These are phyloP conservation scores for Sarocladium brachiariae DNA, from an alignment of 2,329 filamentous ascomycete species.

Conservation along the genomic window DNA sequence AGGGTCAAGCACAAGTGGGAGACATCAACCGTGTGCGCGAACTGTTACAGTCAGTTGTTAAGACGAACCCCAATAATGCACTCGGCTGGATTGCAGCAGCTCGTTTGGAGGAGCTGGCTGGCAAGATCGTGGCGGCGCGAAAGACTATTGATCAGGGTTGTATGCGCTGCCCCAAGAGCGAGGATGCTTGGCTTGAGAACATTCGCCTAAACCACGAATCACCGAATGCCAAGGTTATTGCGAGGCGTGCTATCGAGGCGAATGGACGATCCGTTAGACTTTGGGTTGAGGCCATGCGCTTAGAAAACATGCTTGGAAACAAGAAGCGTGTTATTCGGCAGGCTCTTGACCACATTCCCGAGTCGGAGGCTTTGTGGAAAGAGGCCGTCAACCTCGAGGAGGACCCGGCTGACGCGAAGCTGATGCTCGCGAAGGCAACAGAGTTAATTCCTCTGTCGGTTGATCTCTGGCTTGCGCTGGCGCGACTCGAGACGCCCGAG, in stretches of 20 bases:
- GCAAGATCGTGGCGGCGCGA: constrained; percentile 82
- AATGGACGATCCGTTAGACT: constrained; percentile 83
- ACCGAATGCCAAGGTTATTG: constrained; percentile 92
- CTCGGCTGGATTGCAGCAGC: constrained; percentile 95
- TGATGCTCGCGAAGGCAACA: constrained; percentile 89
- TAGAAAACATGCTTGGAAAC: constrained; percentile 74
- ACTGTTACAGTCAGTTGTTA: constrained; percentile 92
- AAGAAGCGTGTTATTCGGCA: constrained; percentile 91
- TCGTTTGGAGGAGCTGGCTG: constrained; percentile 84
- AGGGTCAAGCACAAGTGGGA: constrained; percentile 77
- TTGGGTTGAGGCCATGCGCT: constrained; percentile 92
- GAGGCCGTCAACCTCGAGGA: constrained; percentile 94
- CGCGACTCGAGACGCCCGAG: constrained; percentile 79
- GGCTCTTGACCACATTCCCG: constrained; percentile 85
- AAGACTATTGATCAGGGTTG: constrained; percentile 85
- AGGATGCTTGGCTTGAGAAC: constrained; percentile 94
- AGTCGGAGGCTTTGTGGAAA: constrained; percentile 97
- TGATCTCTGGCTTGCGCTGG: constrained; percentile 90
- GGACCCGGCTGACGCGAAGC: constrained; percentile 75
- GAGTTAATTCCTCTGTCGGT: constrained; percentile 91
- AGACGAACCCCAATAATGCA: constrained; percentile 90
- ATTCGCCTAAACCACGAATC: constrained; percentile 81
- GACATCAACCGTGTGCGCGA: constrained; percentile 92
- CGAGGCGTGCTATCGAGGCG: constrained; percentile 83
- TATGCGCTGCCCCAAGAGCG: constrained; percentile 84